These are phyloP conservation scores for Aspergillus haitiensis DNA, from an alignment of 495 filamentous ascomycete species.

Conservation along the genomic window DNA sequence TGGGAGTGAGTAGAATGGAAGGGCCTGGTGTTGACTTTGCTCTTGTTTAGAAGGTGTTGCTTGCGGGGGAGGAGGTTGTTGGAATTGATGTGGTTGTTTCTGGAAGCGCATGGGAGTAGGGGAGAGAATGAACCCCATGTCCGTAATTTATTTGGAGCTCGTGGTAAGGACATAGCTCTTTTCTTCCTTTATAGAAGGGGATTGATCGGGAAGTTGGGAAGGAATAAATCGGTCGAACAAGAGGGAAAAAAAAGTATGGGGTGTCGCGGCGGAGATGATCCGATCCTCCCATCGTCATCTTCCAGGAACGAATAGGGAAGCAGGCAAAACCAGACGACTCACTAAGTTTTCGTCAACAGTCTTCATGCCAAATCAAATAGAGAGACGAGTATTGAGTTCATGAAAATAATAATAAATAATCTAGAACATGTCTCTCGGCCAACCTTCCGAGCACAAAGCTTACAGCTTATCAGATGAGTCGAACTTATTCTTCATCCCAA, in stretches of 20 bases:
- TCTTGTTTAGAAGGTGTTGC: constrained; percentile 3
- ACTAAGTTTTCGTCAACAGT: too few relatives aligned
- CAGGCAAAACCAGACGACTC: too few relatives aligned
- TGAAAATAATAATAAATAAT: background rate
- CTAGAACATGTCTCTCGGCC: background rate
- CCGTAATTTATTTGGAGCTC: background rate
- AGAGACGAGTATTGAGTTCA: background rate
- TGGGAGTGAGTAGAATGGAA: constrained; percentile 24
- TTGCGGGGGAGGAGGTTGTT: constrained; percentile 1
- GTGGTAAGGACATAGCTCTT: constrained; percentile 13
- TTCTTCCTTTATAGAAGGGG: constrained; percentile 3
- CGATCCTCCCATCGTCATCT: background rate
- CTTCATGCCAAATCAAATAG: background rate
- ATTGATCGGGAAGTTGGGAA: constrained; percentile 17
- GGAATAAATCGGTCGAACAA: background rate
- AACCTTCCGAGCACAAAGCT: background rate
- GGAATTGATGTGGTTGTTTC: background rate
- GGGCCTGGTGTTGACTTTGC: constrained; percentile 15
- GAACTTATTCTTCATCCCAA: constrained; percentile 14
- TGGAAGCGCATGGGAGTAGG: constrained; percentile 7
- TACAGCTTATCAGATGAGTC: background rate
- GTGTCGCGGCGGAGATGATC: background rate
- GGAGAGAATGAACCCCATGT: constrained; percentile 2
- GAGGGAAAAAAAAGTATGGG: background rate
- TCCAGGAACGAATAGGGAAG: too few relatives aligned